A percentile compares a stretch with the other conserved stretches of the same genome.
Conservation (phyloP, 1,284 basidiomycete genomes). For the Inonotus hispidus region DNA sequence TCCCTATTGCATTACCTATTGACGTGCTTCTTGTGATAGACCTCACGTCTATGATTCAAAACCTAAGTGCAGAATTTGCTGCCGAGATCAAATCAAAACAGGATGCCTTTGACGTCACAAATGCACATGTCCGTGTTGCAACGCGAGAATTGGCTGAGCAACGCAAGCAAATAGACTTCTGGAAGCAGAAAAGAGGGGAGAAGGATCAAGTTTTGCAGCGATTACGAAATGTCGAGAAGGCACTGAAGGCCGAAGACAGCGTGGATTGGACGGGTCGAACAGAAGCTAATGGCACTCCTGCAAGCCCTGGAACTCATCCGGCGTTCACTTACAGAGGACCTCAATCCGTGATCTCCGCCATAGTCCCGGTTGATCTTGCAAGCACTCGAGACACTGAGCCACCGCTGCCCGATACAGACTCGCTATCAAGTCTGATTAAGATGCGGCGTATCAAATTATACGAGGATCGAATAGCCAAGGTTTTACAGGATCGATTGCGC, state of each 20-base stretch:
- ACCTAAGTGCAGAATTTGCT: slow-evolving; percentile 74
- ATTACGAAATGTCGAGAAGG: slow-evolving; percentile 76
- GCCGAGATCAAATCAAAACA: slow-evolving; percentile 84
- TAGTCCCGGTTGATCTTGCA: slow-evolving; percentile 51
- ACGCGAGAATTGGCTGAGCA: slow-evolving; percentile 89
- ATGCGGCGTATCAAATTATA: slow-evolving; percentile 75
- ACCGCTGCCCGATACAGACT: slow-evolving; percentile 56
- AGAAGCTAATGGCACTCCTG: slow-evolving; percentile 50
- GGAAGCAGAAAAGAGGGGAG: slow-evolving; percentile 67
- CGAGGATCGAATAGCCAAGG: slow-evolving; percentile 72
- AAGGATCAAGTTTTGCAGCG: slow-evolving; percentile 76
- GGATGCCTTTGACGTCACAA: slow-evolving; percentile 79
- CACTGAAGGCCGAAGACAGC: slow-evolving; percentile 67
- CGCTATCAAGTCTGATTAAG: slow-evolving; percentile 55
- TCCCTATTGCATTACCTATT: not conserved
- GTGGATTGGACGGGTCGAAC: slow-evolving; percentile 90
- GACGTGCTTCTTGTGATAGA: slow-evolving; percentile 40
- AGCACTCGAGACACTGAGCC: slow-evolving; percentile 63
- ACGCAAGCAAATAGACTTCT: slow-evolving; percentile 73
- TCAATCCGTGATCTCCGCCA: slow-evolving; percentile 53
- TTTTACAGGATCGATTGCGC: slow-evolving; percentile 66
- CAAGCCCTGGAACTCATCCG: slow-evolving; percentile 31
- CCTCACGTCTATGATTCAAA: slow-evolving; percentile 80
- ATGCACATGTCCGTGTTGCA: slow-evolving; percentile 82
- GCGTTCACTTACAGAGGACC: slow-evolving; percentile 67